Evolutionary conservation across 1,284 basidiomycete species (phyloP).

Genomic region (Boletus holoroseus): DNA sequence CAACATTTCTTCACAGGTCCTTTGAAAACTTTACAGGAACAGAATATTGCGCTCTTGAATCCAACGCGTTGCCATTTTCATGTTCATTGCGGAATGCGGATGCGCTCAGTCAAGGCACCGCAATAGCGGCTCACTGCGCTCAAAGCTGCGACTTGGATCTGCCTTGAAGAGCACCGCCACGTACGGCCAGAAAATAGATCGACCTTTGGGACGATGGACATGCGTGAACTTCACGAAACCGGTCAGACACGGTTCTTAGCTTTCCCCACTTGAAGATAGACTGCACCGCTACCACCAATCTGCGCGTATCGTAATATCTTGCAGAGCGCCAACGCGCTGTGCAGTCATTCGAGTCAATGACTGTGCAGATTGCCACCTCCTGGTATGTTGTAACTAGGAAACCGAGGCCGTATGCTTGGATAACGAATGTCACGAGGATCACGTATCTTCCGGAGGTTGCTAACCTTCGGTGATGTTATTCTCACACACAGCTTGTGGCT

Average conservation of each 20-base stretch:
- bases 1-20: background rate
- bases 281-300: conserved; percentile 2
- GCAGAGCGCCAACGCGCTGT: conserved; percentile 13
- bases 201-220: background rate
- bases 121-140: conserved; percentile 7
- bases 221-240: background rate
- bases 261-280: background rate
- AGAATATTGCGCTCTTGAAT: background rate
- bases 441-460: conserved; percentile 15
- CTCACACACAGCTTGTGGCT: conserved; percentile 34
- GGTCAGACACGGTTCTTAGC: background rate
- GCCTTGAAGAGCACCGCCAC: background rate
- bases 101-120: conserved; percentile 1
- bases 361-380: background rate
- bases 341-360: background rate
- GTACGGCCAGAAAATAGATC: background rate
- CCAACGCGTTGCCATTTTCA: background rate
- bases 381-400: background rate
- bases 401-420: background rate
- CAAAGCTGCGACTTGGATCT: conserved; percentile 5
- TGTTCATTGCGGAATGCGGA: background rate
- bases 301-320: background rate
- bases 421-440: conserved; percentile 1
- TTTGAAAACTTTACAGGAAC: background rate
- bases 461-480: conserved; percentile 12